A percentile compares a stretch with the other conserved stretches of the same genome.
Evolutionary conservation across 108 stramenopile genomes (phyloP).

Genomic region (Nitzschia palea): DNA sequence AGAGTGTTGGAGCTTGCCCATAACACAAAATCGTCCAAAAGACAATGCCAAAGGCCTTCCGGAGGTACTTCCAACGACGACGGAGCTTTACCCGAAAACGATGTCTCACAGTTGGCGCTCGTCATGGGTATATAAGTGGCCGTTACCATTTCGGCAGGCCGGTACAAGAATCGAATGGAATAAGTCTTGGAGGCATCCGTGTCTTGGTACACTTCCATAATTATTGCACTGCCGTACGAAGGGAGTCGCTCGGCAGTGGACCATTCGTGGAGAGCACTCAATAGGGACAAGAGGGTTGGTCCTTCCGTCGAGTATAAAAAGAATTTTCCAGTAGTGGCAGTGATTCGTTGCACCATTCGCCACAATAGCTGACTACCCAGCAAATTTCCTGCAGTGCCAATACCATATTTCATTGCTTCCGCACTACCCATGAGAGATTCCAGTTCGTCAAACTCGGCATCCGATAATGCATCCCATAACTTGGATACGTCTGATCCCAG

Average conservation of each 20-base stretch:
- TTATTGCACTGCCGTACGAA: slow-evolving; percentile 39
- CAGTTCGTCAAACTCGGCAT: slow-evolving; percentile 21
- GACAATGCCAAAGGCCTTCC: slow-evolving; percentile 5
- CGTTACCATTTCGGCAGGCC: neutral
- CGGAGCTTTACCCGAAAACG: neutral
- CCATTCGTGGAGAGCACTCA: slow-evolving; percentile 27
- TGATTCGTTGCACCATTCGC: slow-evolving; percentile 37
- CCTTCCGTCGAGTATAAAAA: slow-evolving; percentile 50
- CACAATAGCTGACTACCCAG: slow-evolving; percentile 40
- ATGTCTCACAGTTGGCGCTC: neutral
- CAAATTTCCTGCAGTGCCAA: slow-evolving; percentile 18
- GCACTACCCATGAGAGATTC: slow-evolving; percentile 20
- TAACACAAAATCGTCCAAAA: slow-evolving; percentile 12
- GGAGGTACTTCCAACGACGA: neutral
- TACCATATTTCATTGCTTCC: slow-evolving; percentile 35
- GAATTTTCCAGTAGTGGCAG: slow-evolving; percentile 12
- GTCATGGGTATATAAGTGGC: slow-evolving; percentile 7
- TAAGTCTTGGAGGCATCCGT: neutral
- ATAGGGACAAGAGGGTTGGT: slow-evolving; percentile 35
- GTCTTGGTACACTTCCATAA: slow-evolving; percentile 43
- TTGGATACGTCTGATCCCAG: neutral
- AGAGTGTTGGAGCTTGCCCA: slow-evolving; percentile 19
- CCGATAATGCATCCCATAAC: slow-evolving; percentile 8
- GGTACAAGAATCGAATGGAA: slow-evolving; percentile 36
- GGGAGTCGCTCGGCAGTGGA: slow-evolving; percentile 26